Base-by-base conservation (phyloP, 2,329 filamentous ascomycete species). In the Huntiella decipiens region DNA sequence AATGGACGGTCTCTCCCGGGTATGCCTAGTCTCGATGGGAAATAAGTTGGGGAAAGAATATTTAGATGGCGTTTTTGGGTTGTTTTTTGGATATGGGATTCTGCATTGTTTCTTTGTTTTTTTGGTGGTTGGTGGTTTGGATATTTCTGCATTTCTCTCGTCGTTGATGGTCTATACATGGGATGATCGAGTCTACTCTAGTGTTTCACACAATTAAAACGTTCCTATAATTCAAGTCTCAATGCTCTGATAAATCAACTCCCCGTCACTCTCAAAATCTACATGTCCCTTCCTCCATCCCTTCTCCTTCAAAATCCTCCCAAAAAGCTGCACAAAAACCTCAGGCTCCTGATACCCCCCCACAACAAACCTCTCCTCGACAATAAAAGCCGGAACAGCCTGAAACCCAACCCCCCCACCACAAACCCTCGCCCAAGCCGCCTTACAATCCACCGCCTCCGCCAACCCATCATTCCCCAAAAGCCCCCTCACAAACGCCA, bases 301-400 rank as follows among this genome's bases (percentile, higher is more conserved):
- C 42, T 34, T 41, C 19, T 46, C 44, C 31, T 46, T 46, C 35
- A 53, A 47, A 13, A 81, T 64, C 56, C 69, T 65, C 52, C 77
- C 70, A 61, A 88, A 86, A 34, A 81, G 58, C 51, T 71, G 66
- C 54, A 78, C 62, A 57, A 86, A 84, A 1, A 77, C 67, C 38
- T 67, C 66, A 2, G 72, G 65, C 49, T 78, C 73, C 63, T 87
- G 79, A 46, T 77, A 81, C 1, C 83, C 83, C 6, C 77, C 75
- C 13, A 88, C 66, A 52, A 77, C 70, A 59, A 74, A 85, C 54
- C 65, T 64, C 1, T 68, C 73, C 56, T 85, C 79, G 43, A 88
- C 68, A 2, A 75, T 76, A 54, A 83, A 83, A 53, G 79, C 77
- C 12, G 82, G 82, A 53, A 87, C 81, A 0, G 81, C 82, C 47